Evolutionary conservation across 176 grass and related monocot species (phyloP).

Genomic region (Alloteropsis semialata): DNA sequence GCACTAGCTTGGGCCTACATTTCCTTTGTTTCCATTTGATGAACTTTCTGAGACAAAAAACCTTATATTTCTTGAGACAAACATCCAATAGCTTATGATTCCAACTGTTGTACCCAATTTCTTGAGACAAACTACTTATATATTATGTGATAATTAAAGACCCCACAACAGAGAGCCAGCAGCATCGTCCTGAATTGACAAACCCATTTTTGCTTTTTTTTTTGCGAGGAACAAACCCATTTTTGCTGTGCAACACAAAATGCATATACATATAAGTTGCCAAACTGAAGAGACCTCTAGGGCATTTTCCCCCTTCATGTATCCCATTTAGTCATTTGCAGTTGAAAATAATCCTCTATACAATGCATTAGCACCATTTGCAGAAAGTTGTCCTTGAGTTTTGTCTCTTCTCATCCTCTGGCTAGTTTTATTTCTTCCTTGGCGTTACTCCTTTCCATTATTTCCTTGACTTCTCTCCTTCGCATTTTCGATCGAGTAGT

Average conservation of each 20-base stretch:
- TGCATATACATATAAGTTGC: neutral
- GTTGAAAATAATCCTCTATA: neutral
- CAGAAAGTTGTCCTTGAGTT: constrained; percentile 18
- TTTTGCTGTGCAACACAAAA: neutral
- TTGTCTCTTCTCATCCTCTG: neutral
- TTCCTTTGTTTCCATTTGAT: constrained; percentile 2
- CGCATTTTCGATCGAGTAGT: constrained; percentile 12
- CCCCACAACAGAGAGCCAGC: neutral
- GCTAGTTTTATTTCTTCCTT: constrained; percentile 17
- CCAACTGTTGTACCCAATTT: neutral
- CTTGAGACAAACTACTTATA: neutral
- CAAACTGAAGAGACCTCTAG: neutral
- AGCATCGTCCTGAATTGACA: neutral
- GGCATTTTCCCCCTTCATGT: neutral
- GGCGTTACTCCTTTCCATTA: constrained; percentile 31
- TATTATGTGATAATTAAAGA: neutral
- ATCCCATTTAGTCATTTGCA: neutral
- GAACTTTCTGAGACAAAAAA: neutral
- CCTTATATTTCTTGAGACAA: constrained; percentile 3
- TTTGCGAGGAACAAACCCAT: no score
- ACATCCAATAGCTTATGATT: neutral
- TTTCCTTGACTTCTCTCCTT: constrained; percentile 46
- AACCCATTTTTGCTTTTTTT: no score
- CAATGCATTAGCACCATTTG: neutral
- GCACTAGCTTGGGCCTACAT: neutral